Conservation (phyloP, 108 stramenopile genomes). For the Nitzschia inconspicua region DNA sequence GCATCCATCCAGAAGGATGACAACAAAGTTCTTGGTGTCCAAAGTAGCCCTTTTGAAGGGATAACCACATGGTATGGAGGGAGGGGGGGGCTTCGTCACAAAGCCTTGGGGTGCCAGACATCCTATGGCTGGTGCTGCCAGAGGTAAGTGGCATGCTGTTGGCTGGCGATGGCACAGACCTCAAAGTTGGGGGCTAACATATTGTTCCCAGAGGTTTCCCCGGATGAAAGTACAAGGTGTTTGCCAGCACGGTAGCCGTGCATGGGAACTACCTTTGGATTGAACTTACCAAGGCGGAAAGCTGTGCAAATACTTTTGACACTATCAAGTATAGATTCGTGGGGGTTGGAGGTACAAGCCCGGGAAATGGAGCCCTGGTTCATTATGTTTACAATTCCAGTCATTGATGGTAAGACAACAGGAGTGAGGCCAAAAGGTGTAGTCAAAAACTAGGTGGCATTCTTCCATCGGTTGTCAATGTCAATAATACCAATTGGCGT, state of each 20-base stretch:
- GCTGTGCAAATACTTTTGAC: constrained; percentile 1
- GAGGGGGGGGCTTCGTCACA: no score
- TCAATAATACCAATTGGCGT: constrained; percentile 4
- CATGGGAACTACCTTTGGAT: constrained; percentile 6
- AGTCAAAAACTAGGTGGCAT: neutral
- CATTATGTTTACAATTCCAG: constrained; percentile 9
- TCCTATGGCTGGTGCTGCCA: constrained; percentile 10
- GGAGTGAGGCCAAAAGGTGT: neutral
- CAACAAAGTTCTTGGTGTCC: no score
- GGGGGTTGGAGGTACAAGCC: constrained; percentile 1
- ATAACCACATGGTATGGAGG: no score
- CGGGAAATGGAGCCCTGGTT: constrained; percentile 1
- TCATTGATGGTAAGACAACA: constrained; percentile 1
- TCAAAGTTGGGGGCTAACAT: constrained; percentile 8
- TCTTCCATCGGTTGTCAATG: neutral
- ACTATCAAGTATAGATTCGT: neutral
- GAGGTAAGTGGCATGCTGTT: neutral
- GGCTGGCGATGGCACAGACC: neutral
- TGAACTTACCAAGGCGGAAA: constrained; percentile 8
- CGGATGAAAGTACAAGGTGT: neutral
- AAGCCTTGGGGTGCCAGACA: no score
- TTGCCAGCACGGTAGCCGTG: neutral
- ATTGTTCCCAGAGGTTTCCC: constrained; percentile 6
- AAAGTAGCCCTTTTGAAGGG: no score
- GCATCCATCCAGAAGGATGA: no score